Evolutionary conservation across 352 stramenopile genomes (phyloP).

Genomic region (Globisporangium irregulare): DNA sequence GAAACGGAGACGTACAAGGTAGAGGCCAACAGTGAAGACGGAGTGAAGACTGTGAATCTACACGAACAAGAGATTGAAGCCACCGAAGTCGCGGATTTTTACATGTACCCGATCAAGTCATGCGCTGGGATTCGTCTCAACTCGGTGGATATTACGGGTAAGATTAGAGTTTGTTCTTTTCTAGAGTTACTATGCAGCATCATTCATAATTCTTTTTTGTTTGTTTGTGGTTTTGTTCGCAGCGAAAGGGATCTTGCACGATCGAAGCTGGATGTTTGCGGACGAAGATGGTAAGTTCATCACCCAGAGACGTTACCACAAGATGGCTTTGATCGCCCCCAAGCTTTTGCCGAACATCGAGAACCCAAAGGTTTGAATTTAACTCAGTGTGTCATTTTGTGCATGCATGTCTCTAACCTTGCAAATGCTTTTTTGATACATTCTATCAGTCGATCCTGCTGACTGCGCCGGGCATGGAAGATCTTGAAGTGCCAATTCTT

Average conservation of each 20-base stretch:
- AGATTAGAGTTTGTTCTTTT: background rate
- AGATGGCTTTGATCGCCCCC: constrained; percentile 60
- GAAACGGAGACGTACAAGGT: constrained; percentile 33
- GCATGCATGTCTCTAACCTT: background rate
- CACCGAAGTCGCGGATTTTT: constrained; percentile 42
- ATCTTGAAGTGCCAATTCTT: constrained; percentile 57
- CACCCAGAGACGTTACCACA: constrained; percentile 61
- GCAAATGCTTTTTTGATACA: background rate
- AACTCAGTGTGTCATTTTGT: background rate
- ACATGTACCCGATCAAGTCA: constrained; percentile 86
- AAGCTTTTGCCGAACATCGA: constrained; percentile 49
- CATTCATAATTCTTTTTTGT: constrained; percentile 1
- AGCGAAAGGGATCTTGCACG: constrained; percentile 59
- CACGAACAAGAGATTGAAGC: constrained; percentile 24
- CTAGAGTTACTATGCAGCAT: background rate
- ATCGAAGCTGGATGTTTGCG: constrained; percentile 79
- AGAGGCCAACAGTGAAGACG: constrained; percentile 7
- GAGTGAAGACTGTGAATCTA: constrained; percentile 18
- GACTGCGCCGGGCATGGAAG: constrained; percentile 54
- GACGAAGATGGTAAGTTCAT: constrained; percentile 68
- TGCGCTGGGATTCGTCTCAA: constrained; percentile 60
- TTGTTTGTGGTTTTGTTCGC: background rate
- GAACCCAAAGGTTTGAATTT: constrained; percentile 31
- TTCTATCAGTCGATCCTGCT: constrained; percentile 41
- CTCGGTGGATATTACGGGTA: constrained; percentile 37